Evolutionary conservation across 1,139 yeast genomes (phyloP).

Genomic region (Saccharomyces hybrid): DNA sequence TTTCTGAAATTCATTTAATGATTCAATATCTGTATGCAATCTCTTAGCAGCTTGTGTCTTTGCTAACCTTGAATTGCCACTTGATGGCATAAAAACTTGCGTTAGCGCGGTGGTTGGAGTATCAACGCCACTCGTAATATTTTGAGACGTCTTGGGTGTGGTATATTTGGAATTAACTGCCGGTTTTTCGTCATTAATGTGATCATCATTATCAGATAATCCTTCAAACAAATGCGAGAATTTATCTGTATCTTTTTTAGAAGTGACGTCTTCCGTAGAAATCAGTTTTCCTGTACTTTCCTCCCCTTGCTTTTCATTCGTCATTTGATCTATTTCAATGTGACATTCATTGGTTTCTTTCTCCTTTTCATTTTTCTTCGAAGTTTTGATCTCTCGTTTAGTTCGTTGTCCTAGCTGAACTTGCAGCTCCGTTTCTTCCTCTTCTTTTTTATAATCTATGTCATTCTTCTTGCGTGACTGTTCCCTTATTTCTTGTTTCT

Average conservation of each 20-base stretch:
- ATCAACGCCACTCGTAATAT: not conserved
- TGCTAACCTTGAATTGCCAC: slow-evolving; percentile 40
- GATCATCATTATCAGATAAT: not conserved
- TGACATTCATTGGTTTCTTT: not conserved
- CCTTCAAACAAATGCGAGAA: slow-evolving; percentile 2
- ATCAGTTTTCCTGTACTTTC: not conserved
- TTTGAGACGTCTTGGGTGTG: not conserved
- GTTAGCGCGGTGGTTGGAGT: not conserved
- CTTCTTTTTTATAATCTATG: not conserved
- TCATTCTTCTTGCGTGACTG: not conserved
- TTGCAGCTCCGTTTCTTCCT: not conserved
- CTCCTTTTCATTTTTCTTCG: not conserved
- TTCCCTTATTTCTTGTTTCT: not conserved
- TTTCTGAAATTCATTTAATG: slow-evolving; percentile 54
- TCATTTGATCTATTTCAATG: not conserved
- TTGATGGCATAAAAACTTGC: not conserved
- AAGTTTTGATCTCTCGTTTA: not conserved
- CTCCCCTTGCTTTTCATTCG: not conserved
- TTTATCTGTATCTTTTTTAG: not conserved
- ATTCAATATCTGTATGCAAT: slow-evolving; percentile 62
- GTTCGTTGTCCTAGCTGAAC: not conserved
- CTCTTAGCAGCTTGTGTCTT: slow-evolving; percentile 59
- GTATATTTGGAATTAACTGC: not conserved
- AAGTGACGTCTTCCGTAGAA: not conserved
- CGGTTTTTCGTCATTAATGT: not conserved